Base-by-base conservation (phyloP, 345 rosid species). In the Carallia brachiata region DNA sequence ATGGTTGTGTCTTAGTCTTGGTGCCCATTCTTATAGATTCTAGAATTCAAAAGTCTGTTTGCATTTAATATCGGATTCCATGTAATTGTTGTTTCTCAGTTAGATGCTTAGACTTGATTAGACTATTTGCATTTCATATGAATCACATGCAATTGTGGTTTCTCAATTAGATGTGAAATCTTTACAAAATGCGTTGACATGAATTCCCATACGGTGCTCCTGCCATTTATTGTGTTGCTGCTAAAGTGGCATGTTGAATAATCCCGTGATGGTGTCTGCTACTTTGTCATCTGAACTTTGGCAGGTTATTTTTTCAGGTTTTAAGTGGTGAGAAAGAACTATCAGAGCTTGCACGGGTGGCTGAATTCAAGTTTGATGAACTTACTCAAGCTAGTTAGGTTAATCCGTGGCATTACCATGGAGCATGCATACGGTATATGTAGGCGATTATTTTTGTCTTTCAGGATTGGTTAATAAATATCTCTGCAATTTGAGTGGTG, bases 271-370 rank as follows among this genome's bases (percentile, higher is more conserved):
- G 28, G 39, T 36, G 6, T 39, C 52, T 27, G 27, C 13, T 44
- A 19, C 34, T 1, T 27, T 56, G 2, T 10, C 60, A 1, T 56
- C 32, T 56, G 60, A 56, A 19, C 16, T 56, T 19, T 5, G 8
- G 36, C 54, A 60, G 19, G 34, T 30, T 58, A 52, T 63, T 63
- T 2, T 72, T 58, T 74, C 82, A 90, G 98, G 90, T 88, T 71
- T 61, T 89, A 76, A 87, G 88, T 66, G 96, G 97, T 75, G 92
- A 91, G 75, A 68, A 73, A 74, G 89, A 87, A 77, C 80, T 93
- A 47, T 60, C 88, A 12, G 84, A 79, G 70, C 92, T 93, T 27
- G 97, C 92, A 4, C 69, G 79, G 59, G 50, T 80, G 61, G 85
- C 98, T 32, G 89, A 89, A 61, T 89, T 89, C 79, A 75, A 78